phyloP scores from a whole-genome alignment of 2,329 filamentous ascomycete species.

The Graphilbum sp. region DNA sequence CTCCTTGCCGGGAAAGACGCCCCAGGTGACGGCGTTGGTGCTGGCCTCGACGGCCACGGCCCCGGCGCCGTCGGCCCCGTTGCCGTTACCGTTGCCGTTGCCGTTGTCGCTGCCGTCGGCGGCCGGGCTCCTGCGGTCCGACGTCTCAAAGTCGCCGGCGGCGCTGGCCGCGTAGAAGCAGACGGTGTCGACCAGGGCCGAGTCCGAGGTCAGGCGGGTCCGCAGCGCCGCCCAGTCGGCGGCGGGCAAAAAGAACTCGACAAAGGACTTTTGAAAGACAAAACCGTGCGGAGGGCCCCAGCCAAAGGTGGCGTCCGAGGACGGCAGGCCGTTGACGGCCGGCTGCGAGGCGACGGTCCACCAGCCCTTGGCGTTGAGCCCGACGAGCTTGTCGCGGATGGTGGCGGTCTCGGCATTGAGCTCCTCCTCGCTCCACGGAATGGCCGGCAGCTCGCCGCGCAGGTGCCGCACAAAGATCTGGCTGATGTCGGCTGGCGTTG shows the following conservation, averaged over 20 bases:
- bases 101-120: too few relatives aligned
- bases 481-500: conserved; percentile 54
- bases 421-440: conserved; percentile 89
- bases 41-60: conserved; percentile 23
- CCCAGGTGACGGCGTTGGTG: conserved; percentile 96
- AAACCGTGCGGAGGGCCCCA: conserved; percentile 90
- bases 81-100: conserved; percentile 14
- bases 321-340: conserved; percentile 72
- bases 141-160: conserved; percentile 61
- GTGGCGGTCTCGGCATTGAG: conserved; percentile 68
- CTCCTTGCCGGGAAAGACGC: conserved; percentile 95
- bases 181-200: conserved; percentile 47
- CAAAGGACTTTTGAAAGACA: conserved; percentile 96
- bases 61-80: conserved; percentile 1
- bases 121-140: conserved; percentile 25
- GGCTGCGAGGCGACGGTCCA: conserved; percentile 96
- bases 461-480: conserved; percentile 69
- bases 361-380: conserved; percentile 69
- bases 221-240: conserved; percentile 55
- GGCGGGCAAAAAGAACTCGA: conserved; percentile 79
- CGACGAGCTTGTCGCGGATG: conserved; percentile 60
- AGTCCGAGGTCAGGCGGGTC: conserved; percentile 35
- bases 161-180: conserved; percentile 81
- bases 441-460: conserved; percentile 58
- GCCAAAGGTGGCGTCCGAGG: conserved; percentile 64